Evolutionary conservation across 805 yeast species (phyloP).

Genomic region (Kodamaea hsintzibuensis): DNA sequence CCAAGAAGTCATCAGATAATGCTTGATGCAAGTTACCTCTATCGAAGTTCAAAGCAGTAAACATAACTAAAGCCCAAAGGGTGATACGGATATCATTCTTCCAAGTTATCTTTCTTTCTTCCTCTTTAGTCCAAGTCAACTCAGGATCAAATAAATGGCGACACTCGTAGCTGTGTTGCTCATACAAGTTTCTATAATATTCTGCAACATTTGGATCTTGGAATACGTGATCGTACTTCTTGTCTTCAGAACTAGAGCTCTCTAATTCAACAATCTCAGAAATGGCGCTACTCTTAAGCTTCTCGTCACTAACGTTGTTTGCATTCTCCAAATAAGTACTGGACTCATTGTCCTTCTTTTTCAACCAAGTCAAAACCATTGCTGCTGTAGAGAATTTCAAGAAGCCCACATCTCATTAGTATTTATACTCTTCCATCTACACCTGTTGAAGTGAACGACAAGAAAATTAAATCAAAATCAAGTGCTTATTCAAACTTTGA

Average conservation of each 20-base stretch:
- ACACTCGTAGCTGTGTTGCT: slow-evolving; percentile 53
- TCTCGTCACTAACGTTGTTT: neutral
- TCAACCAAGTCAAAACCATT: neutral
- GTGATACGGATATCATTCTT: slow-evolving; percentile 25
- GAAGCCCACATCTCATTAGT: neutral
- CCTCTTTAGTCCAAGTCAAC: slow-evolving; percentile 34
- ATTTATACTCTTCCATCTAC: slow-evolving; percentile 1
- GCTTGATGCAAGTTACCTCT: slow-evolving; percentile 27
- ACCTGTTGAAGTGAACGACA: neutral
- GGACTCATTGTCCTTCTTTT: neutral
- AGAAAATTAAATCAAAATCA: neutral
- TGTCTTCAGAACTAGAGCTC: slow-evolving; percentile 5
- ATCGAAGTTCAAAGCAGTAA: slow-evolving; percentile 26
- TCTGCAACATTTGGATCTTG: slow-evolving; percentile 48
- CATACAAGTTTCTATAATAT: slow-evolving; percentile 47
- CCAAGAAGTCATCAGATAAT: slow-evolving; percentile 22
- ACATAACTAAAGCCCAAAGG: slow-evolving; percentile 24
- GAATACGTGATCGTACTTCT: slow-evolving; percentile 11
- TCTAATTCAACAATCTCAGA: slow-evolving; percentile 2
- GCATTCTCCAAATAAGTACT: neutral
- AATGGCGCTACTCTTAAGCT: neutral
- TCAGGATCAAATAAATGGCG: slow-evolving; percentile 56
- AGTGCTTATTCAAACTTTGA: neutral
- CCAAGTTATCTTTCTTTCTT: slow-evolving; percentile 21
- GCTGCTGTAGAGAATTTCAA: neutral